phyloP scores from a whole-genome alignment of 1,284 basidiomycete genomes.

The Fomitiporia mediterranea region DNA sequence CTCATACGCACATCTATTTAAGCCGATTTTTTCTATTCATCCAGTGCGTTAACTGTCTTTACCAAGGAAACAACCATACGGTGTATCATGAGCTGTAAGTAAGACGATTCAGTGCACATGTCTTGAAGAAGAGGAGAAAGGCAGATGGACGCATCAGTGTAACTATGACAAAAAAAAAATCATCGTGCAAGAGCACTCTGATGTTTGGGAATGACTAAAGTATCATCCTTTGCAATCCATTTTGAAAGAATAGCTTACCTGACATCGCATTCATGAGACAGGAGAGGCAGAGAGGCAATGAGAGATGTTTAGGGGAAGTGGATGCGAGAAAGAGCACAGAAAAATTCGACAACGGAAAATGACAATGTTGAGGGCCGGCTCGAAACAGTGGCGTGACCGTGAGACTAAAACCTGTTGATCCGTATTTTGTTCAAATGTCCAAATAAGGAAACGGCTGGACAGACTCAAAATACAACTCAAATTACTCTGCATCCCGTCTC shows the following conservation, averaged over 20 bases:
- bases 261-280: neutral
- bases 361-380: too few relatives aligned
- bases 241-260: neutral
- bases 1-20: too few relatives aligned
- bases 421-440: too few relatives aligned
- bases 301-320: neutral
- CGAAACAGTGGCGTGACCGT: too few relatives aligned
- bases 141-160: conserved; percentile 64
- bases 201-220: conserved; percentile 21
- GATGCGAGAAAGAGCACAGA: neutral
- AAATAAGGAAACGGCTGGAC: too few relatives aligned
- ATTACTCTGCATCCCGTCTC: too few relatives aligned
- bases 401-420: too few relatives aligned
- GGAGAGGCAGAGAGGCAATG: neutral
- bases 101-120: too few relatives aligned
- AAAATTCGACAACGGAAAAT: neutral
- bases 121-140: conserved; percentile 21
- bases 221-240: conserved; percentile 15
- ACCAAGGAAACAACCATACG: too few relatives aligned
- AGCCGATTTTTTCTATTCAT: too few relatives aligned
- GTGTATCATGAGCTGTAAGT: conserved; percentile 3
- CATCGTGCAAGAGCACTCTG: conserved; percentile 32
- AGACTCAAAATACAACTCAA: too few relatives aligned
- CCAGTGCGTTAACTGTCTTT: too few relatives aligned
- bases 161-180: conserved; percentile 75